These are phyloP conservation scores for Aspergillus sp. DNA, from an alignment of 2,329 filamentous ascomycete species.

Conservation along the genomic window DNA sequence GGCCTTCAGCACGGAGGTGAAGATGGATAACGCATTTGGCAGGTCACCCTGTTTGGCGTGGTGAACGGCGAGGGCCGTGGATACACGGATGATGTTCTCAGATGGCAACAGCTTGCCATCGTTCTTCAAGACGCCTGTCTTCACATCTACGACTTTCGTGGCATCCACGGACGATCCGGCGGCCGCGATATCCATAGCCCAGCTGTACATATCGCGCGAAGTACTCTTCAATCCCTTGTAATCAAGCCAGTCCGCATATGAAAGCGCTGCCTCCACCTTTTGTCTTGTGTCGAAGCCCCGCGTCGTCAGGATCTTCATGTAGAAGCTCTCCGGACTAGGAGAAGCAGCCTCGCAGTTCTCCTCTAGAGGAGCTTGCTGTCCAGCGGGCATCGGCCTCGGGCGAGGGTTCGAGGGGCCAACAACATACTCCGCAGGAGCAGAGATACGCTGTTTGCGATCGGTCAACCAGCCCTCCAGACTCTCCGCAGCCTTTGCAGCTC, in stretches of 20 bases:
- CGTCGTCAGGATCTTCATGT: slow-evolving; percentile 78
- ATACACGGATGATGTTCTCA: slow-evolving; percentile 71
- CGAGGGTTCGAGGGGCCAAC: slow-evolving; percentile 81
- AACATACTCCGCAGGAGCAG: slow-evolving; percentile 73
- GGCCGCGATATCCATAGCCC: slow-evolving; percentile 74
- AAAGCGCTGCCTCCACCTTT: slow-evolving; percentile 76
- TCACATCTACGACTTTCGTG: slow-evolving; percentile 57
- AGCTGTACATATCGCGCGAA: slow-evolving; percentile 71
- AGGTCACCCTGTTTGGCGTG: slow-evolving; percentile 70
- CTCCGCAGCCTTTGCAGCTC: slow-evolving; percentile 73
- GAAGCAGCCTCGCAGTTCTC: slow-evolving; percentile 73
- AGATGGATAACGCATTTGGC: slow-evolving; percentile 73
- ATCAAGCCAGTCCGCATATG: slow-evolving; percentile 82
- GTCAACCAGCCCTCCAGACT: slow-evolving; percentile 76
- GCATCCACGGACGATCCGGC: slow-evolving; percentile 52
- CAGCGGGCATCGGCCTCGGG: slow-evolving; percentile 70
- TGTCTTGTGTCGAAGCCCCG: slow-evolving; percentile 77
- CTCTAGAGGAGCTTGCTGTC: slow-evolving; percentile 67
- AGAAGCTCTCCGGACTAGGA: slow-evolving; percentile 71
- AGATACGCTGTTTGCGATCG: slow-evolving; percentile 65
- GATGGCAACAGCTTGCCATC: slow-evolving; percentile 59
- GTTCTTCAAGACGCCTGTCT: slow-evolving; percentile 66
- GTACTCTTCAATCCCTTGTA: slow-evolving; percentile 68
- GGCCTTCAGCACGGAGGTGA: slow-evolving; percentile 80
- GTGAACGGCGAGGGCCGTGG: slow-evolving; percentile 78